Base-by-base conservation (phyloP, 2,329 filamentous ascomycete genomes). In the Cladosporium halotolerans region DNA sequence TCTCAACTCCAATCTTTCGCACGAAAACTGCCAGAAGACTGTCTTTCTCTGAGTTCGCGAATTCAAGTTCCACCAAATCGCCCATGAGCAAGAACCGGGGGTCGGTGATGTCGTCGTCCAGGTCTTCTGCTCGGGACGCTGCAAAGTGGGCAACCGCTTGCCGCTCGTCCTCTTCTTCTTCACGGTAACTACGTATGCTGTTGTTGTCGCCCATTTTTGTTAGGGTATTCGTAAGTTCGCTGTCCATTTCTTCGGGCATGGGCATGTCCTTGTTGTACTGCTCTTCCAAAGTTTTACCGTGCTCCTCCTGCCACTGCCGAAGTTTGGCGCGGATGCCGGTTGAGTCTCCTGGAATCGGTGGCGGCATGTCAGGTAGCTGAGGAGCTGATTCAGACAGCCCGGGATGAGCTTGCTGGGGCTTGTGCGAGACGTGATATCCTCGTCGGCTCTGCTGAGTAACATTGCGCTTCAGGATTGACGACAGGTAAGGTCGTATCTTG, bases 11-110 rank as follows among this genome's bases (percentile, higher is more conserved):
- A 2, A 55, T 43, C 13, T 57, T 59, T 18, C 73, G 72, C 3
- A 79, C 67, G 56, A 73, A 79, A 28, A 81, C 73, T 4, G 73
- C 77, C 44, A 80, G 65, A 11, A 76, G 64, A n/a, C 70, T 68
- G 51, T 74, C 70, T 16, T 62, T 60, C 61, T 62, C 67, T 36
- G 56, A 66, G 45, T 39, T 42, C 8, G 56, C 23, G 31, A 58
- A 70, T 55, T 65, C 62, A 1, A 76, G 55, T 56, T 80, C 76
- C 9, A 78, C 73, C n/a, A 79, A 66, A 56, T 79, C 76, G 36
- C 75, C 75, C 39, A 67, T 67, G 28, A 69, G 66, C 45, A 77
- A 60, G 43, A 71, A 70, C 6, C 69, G 61, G 19, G 61, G 64
- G 38, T 69, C 64, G 13, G 44, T 47, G 6, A 18, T 10, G 11